Evolutionary conservation across 164 flowering plant species (phyloP).

Genomic region (Nymphaea colorata): DNA sequence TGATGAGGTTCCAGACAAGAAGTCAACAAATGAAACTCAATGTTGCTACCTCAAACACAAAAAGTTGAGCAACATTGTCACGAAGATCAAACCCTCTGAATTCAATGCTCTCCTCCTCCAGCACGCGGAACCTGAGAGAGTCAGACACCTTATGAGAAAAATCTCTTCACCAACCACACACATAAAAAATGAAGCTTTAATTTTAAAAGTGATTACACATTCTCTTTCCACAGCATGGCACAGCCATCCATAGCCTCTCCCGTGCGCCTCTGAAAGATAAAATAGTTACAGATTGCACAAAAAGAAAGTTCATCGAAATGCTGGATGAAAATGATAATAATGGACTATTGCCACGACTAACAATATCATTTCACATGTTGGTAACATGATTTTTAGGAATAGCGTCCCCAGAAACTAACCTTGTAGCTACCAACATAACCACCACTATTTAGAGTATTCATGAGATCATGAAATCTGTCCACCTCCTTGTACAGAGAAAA

Average conservation of each 20-base stretch:
- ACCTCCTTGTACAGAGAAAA: slow-evolving; percentile 40
- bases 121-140: slow-evolving; percentile 45
- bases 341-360: too few relatives aligned
- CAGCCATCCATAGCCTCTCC: slow-evolving; percentile 93
- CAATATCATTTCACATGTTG: too few relatives aligned
- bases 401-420: slow-evolving; percentile 22
- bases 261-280: slow-evolving; percentile 50
- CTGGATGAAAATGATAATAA: too few relatives aligned
- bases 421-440: slow-evolving; percentile 69
- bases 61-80: slow-evolving; percentile 88
- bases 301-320: too few relatives aligned
- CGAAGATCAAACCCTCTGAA: slow-evolving; percentile 71
- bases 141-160: too few relatives aligned
- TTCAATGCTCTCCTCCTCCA: slow-evolving; percentile 70
- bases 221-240: slow-evolving; percentile 77
- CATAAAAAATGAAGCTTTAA: too few relatives aligned
- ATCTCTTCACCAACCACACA: too few relatives aligned
- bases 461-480: slow-evolving; percentile 61
- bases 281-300: too few relatives aligned
- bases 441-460: slow-evolving; percentile 33
- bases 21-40: too few relatives aligned
- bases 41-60: slow-evolving; percentile 59
- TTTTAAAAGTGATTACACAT: slow-evolving; percentile 31
- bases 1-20: too few relatives aligned
- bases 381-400: too few relatives aligned